Base-by-base conservation (phyloP, 106 monocot species). In the Phalaenopsis aphrodite region DNA sequence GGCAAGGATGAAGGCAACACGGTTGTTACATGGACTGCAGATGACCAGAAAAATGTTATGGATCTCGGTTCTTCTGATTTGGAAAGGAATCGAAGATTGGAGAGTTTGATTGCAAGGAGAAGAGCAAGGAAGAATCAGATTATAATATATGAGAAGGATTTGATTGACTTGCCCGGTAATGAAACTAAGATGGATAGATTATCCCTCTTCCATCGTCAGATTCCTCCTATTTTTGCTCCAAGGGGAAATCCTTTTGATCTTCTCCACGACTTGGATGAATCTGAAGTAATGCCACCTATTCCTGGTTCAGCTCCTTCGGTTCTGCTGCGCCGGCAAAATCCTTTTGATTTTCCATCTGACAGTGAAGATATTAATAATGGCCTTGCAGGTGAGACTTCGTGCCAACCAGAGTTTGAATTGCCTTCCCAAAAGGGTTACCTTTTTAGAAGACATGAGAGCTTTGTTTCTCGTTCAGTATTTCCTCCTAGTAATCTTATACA, bases 41-140 rank as follows among this genome's bases (percentile, higher is more conserved):
- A 93, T 87, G 93, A 90, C 85, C 75, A 78, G 72, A 90, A 88
- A 78, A 90, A 90, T 79, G 55, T 91, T 16, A 85, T 82, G 81
- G 83, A 87, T 78, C 82, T 88, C 4, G 87, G 88, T 1, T 77
- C 81, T 55, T 88, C 85, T 14, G 91, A 91, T 55, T 15, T 85
- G 42, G 91, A 91, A 81, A 88, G 88, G 76, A 88, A 87, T 78
- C 83, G 61, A 14, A 85, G 88, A 61, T 42, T 88, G 81, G 91
- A 91, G 68, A 86, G 67, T 39, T 48, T 91, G 80, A 87, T 94
- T 64, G 94, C 85, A 6, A 86, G 76, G 72, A 75, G 85, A 78
- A 85, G 80, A 73, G 87, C 87, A 55, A 87, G 82, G 76, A 92
- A 84, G 78, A 72, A 55, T 78, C 46, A 82, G 17, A 80, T 75